phyloP scores from a whole-genome alignment of 2,329 filamentous ascomycete genomes.

The Microdochium paspali region DNA sequence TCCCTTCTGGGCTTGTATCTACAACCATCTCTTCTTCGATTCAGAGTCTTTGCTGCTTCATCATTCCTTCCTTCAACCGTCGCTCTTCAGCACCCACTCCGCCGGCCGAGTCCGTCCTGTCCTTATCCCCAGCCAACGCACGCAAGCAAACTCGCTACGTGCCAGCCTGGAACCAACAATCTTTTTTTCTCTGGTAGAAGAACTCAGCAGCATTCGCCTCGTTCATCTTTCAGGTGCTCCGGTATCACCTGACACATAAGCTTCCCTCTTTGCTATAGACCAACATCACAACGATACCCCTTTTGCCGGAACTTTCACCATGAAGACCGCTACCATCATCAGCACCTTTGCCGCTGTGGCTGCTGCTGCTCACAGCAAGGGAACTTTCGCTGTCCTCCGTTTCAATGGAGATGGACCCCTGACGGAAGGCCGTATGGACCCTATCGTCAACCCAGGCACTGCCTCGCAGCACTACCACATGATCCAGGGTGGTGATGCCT shows the following conservation, averaged over 20 bases:
- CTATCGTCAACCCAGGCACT: conserved; percentile 54
- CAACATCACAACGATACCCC: not conserved
- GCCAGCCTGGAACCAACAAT: conserved; percentile 8
- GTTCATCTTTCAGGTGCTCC: conserved; percentile 22
- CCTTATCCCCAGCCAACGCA: not conserved
- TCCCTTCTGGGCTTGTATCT: not conserved
- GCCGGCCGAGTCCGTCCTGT: conserved; percentile 1
- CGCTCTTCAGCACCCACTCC: not conserved
- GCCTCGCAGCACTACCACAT: conserved; percentile 57
- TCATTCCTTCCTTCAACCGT: not conserved
- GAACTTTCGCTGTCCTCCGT: conserved; percentile 59
- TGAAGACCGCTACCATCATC: conserved; percentile 23
- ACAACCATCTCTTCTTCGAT: not conserved
- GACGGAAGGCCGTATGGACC: conserved; percentile 53
- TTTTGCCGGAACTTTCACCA: conserved; percentile 8
- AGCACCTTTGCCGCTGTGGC: conserved; percentile 28
- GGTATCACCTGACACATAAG: conserved; percentile 15
- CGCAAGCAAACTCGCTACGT: too few relatives aligned
- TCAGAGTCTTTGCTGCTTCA: not conserved
- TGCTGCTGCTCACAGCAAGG: conserved; percentile 29
- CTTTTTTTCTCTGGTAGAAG: conserved; percentile 13
- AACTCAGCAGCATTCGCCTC: conserved; percentile 5
- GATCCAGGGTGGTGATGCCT: conserved; percentile 62
- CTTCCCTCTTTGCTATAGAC: not conserved
- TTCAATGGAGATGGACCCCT: conserved; percentile 59